Evolutionary conservation across 371 early-diverging fungal genomes (phyloP).

Genomic region (Massospora cicadina): DNA sequence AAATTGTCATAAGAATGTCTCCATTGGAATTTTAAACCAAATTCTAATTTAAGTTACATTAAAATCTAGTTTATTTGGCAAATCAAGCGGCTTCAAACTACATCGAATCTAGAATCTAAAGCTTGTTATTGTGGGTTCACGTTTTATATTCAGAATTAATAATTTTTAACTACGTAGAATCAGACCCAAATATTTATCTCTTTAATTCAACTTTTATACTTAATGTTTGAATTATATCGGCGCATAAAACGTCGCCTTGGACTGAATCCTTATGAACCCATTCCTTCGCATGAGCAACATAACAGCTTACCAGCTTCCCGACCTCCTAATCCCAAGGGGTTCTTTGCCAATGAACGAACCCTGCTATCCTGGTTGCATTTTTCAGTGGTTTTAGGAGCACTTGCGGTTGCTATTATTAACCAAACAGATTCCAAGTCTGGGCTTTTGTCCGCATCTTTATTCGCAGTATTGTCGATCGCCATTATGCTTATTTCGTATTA

Average conservation of each 20-base stretch:
- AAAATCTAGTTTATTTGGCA: no score
- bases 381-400: constrained; percentile 37
- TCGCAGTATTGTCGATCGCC: constrained; percentile 56
- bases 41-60: no score
- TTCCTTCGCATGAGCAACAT: neutral
- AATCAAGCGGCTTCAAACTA: no score
- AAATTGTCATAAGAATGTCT: no score
- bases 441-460: constrained; percentile 49
- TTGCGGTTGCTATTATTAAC: constrained; percentile 47
- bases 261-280: neutral
- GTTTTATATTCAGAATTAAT: no score
- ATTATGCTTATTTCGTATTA: constrained; percentile 78
- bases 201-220: neutral
- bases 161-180: no score
- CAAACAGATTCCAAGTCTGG: constrained; percentile 52
- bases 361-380: constrained; percentile 68
- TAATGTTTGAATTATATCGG: neutral
- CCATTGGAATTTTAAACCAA: no score
- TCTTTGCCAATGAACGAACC: constrained; percentile 94
- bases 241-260: neutral
- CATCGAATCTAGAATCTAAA: no score
- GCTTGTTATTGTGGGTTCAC: no score
- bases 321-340: constrained; percentile 19
- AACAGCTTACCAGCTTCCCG: neutral
- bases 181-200: no score